Percentiles rank a stretch among this genome's conserved stretches.
These are phyloP conservation scores for Talaromyces wortmannii DNA, from an alignment of 495 filamentous ascomycete species.

Conservation along the genomic window DNA sequence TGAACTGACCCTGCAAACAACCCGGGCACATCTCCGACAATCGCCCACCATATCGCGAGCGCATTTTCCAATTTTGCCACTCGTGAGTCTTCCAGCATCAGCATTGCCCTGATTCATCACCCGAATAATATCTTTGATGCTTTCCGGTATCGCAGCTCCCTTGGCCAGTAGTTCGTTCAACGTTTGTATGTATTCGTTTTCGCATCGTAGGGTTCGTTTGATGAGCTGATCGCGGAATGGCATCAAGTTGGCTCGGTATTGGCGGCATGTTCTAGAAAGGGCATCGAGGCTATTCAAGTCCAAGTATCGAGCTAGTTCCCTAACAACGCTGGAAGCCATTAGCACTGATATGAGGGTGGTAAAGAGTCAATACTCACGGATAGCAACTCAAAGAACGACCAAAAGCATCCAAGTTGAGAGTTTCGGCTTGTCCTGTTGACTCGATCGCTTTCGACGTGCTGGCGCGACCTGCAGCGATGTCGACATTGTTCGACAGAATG, in stretches of 20 bases:
- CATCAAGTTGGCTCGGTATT: constrained; percentile 65
- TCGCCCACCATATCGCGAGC: constrained; percentile 79
- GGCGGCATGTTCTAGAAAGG: constrained; percentile 72
- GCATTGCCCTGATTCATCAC: constrained; percentile 22
- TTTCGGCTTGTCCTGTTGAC: constrained; percentile 9
- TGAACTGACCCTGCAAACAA: constrained; percentile 68
- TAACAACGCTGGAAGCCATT: constrained; percentile 56
- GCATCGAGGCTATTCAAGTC: constrained; percentile 82
- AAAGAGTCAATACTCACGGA: constrained; percentile 54
- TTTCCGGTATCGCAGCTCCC: constrained; percentile 23
- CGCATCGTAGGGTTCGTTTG: constrained; percentile 68
- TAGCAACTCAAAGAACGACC: constrained; percentile 80
- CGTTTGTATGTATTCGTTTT: constrained; percentile 53
- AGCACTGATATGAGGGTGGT: constrained; percentile 12
- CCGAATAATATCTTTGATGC: constrained; percentile 28
- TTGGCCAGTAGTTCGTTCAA: constrained; percentile 29
- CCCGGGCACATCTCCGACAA: constrained; percentile 68
- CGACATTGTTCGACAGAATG: neutral
- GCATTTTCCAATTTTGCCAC: constrained; percentile 65
- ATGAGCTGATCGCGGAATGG: constrained; percentile 69
- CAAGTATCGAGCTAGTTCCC: constrained; percentile 62
- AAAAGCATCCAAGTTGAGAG: constrained; percentile 58
- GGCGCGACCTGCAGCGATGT: constrained; percentile 16
- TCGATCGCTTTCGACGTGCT: neutral
- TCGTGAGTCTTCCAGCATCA: constrained; percentile 37